Evolutionary conservation across 495 filamentous ascomycete species (phyloP), one percentile per base, ranked within the genome.

Genomic region (Zalerion maritima): DNA sequence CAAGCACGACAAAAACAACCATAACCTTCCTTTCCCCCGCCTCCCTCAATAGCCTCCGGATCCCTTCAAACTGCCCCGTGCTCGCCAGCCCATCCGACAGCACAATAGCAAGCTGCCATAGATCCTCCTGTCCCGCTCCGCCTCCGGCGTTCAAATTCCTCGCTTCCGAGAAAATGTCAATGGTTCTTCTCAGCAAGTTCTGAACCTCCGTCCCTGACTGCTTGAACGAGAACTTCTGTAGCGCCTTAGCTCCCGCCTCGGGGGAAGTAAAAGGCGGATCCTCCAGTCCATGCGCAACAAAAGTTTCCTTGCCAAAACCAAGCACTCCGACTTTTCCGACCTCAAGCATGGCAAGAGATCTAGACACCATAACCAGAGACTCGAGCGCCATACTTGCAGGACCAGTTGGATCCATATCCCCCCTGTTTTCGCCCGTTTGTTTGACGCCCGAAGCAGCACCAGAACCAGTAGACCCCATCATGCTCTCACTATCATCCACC

Each of bases 1-100:
- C 89, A 38, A 97, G 78, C 37, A 99, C 78, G 26, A 99, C 77
- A 41, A 96, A 99, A 0, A 99, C 85, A 29, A 96, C 75, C 89
- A 99, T 94, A 43, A 99, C 86, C 6, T 82, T 62, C 52, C 94
- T 83, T 50, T 94, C 87, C 40, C 81, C 73, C 3, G 89, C 86
- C 43, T 84, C 76, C 5, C 89, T 58, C 3, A 96, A 72, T 14
- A 96, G 64, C 12, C 83, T 66, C 7, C 73, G 62, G 32, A 99
- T 77, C 1, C 67, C 62, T n/a, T 78, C 82, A 48, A 94, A 87
- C 23, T 82, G 76, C 10, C 53, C 45, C 20, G 57, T 60, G 40
- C 92, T 81, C 34, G 82, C 92, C 16, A 94, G 70, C 13, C 91
- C 91, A 43, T 99, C 91, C 1, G 79, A 86, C 15, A 99, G 74